Conservation (phyloP, 1,139 yeast genomes). For the Pichia sp. region DNA sequence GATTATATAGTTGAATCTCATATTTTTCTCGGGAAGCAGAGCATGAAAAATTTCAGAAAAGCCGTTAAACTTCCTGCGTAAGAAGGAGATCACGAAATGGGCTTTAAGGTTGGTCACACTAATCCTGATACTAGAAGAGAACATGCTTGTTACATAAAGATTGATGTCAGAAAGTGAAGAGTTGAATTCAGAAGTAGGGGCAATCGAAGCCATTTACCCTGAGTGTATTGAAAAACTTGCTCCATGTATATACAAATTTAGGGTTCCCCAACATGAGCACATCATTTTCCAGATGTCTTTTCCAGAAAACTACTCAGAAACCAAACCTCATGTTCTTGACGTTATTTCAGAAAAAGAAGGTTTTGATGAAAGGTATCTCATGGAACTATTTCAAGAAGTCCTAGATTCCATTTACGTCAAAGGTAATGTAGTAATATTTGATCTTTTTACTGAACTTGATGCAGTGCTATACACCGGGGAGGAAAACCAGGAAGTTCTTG, state of each 20-base stretch:
- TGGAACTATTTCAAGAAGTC: conserved; percentile 43
- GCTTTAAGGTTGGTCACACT: not conserved
- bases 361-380: conserved; percentile 43
- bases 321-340: conserved; percentile 52
- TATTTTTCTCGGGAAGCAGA: not conserved
- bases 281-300: conserved; percentile 61
- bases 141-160: no score
- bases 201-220: conserved; percentile 89
- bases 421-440: conserved; percentile 78
- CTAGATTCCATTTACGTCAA: conserved; percentile 46
- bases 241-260: conserved; percentile 46
- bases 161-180: conserved; percentile 41
- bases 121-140: no score
- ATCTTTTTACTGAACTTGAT: conserved; percentile 64
- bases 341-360: conserved; percentile 40
- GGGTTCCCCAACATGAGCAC: conserved; percentile 61
- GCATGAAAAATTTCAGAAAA: not conserved
- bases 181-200: conserved; percentile 70
- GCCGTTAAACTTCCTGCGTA: not conserved
- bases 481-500: conserved; percentile 32
- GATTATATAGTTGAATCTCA: no score
- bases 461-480: conserved; percentile 43
- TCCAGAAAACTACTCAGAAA: conserved; percentile 67
- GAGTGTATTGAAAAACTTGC: conserved; percentile 40
- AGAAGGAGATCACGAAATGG: not conserved